Base-by-base conservation (phyloP, 1,284 basidiomycete genomes). In the Tylopilus sp. region DNA sequence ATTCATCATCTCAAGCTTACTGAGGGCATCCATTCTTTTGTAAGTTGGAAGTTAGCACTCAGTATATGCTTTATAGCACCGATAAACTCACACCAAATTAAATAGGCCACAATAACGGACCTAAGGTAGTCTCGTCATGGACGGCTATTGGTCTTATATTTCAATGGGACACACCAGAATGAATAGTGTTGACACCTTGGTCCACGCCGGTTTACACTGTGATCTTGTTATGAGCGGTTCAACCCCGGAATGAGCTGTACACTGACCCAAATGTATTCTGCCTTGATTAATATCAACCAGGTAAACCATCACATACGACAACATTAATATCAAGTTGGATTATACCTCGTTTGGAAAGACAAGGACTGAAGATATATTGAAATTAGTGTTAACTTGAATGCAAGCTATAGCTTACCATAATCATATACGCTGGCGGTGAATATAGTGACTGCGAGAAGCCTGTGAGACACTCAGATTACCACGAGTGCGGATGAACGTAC, bases 241-340 rank as follows among this genome's bases (percentile, higher is more conserved):
- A 47, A n/a, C n/a, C 18, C 44, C 9, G 10, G 44, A 47, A 10
- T 16, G 5, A 29, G 18, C 41, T 22, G 24, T 57, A 18, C 18
- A 24, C 26, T 57, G 18, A 47, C 56, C 41, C 56, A 57, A 57
- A 57, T 33, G 29, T 47, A 57, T 47, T 57, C 56, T 22, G 47
- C 19, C 56, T 57, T 29, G 5, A 13, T 47, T 12, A 22, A 47
- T 47, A 16, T 13, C 38, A 29, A 22, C 19, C 29, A 10, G 3
- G 41, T 22, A 29, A 29, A 26, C n/a, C 18, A 12, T 22, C 6
- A 29, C 19, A 32, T 22, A 32, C n/a, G 41, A 4, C 47, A 22
- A 47, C 10, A 8, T 47, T 29, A 29, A 29, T 29, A 29, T 29
- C 29, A 29, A 29, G 29, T 47, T 57, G 39, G 22, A 29, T 22